Conservation (phyloP, 495 filamentous ascomycete genomes). For the Podospora pseudocomata region DNA sequence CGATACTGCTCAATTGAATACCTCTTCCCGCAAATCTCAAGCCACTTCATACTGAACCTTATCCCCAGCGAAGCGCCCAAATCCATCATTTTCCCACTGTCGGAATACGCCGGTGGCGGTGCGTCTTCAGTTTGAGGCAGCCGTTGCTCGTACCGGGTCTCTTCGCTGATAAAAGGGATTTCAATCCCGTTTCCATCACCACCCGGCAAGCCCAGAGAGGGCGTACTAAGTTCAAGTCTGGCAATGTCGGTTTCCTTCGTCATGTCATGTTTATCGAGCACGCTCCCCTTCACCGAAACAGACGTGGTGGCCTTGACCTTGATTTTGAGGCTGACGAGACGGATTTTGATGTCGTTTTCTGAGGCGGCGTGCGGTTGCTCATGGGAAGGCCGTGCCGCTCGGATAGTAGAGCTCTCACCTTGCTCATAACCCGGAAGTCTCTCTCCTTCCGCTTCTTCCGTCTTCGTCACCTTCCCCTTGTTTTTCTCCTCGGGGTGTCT, state of each 20-base stretch:
- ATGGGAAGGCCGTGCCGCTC: neutral
- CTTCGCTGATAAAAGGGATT: neutral
- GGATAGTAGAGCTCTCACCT: neutral
- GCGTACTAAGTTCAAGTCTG: neutral
- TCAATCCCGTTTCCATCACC: neutral
- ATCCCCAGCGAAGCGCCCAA: neutral
- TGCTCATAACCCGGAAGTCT: neutral
- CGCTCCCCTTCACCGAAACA: neutral
- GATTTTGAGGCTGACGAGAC: neutral
- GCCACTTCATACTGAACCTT: neutral
- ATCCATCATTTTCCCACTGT: neutral
- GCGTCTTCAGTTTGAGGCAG: neutral
- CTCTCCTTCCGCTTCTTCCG: neutral
- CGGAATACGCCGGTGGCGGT: neutral
- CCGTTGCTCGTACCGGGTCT: neutral
- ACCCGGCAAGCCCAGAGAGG: neutral
- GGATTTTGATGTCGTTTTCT: neutral
- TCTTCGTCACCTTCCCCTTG: neutral
- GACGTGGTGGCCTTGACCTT: neutral
- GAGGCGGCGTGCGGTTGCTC: neutral
- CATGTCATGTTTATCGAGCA: neutral
- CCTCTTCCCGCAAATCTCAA: neutral
- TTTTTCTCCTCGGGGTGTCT: neutral
- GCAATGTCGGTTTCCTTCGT: neutral
- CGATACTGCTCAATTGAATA: neutral